Base-by-base conservation (phyloP, 2,329 filamentous ascomycete species). In the Lasiodiplodia hormozganensis region DNA sequence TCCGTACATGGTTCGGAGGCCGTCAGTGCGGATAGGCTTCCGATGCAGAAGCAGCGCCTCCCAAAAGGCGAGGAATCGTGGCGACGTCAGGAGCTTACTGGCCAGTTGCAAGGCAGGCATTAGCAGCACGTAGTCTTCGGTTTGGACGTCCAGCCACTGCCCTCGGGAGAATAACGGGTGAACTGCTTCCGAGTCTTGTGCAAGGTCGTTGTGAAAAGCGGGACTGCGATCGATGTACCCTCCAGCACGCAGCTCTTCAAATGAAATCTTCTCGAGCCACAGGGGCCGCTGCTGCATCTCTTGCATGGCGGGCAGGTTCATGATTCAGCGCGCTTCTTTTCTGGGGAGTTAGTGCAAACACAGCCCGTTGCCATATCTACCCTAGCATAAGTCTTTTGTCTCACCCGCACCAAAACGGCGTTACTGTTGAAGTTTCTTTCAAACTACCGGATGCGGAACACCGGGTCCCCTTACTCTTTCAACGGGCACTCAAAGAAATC, bases 231-330 rank as follows among this genome's bases (percentile, higher is more conserved):
- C 49, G 36, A 68, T 62, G 57, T 68, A 68, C 6, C 66, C 66
- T 21, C 56, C 56, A 21, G 16, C 28, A 34, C 66, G 57, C 66
- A 68, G 40, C 34, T 68, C 66, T 7, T 53, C 31, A 21, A 62
- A 68, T 2, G 47, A 51, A 43, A 68, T 56, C 28, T 38, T 58
- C 23, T 68, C 47, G 14, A 68, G 57, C 66, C 66, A 68, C 23
- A 68, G 21, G 18, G 66, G 56, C 18, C 4, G 58, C 23, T 10
- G 25, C 23, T 16, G 25, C 36, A 4, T n/a, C 4, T 62, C 40
- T 34, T 62, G 23, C 40, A 40, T 12, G n/a, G n/a, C n/a, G 16
- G 25, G 3, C 4, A 3, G 8, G 21, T 25, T 28, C 58, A 47
- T 62, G 57, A 21, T 43, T n/a, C 11, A 12, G 28, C 58, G 28